phyloP scores from a whole-genome alignment of 2,329 filamentous ascomycete genomes.

The Daldinia eschscholtzii region DNA sequence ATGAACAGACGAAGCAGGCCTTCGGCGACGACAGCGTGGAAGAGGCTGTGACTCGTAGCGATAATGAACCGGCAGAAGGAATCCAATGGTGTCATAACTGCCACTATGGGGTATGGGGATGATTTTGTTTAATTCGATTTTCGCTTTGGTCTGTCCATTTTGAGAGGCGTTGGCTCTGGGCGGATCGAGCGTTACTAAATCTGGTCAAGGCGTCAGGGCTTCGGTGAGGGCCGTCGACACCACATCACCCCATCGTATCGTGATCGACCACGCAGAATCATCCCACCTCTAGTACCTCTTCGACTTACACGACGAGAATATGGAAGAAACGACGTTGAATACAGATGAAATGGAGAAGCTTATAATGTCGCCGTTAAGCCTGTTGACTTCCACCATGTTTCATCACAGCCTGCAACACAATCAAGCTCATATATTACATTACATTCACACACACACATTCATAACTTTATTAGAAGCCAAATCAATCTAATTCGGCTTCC shows the following conservation, averaged over 20 bases:
- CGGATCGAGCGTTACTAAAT: slow-evolving; percentile 36
- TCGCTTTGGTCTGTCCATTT: slow-evolving; percentile 34
- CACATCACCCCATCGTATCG: slow-evolving; percentile 43
- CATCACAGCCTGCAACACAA: slow-evolving; percentile 43
- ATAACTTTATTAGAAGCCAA: slow-evolving; percentile 25
- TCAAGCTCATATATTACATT: slow-evolving; percentile 20
- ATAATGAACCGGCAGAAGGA: slow-evolving; percentile 38
- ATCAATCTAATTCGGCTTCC: slow-evolving; percentile 24
- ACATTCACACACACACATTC: slow-evolving; percentile 4
- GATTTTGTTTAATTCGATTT: slow-evolving; percentile 31
- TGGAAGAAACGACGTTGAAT: slow-evolving; percentile 20
- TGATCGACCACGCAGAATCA: slow-evolving; percentile 37
- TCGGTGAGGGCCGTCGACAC: slow-evolving; percentile 37
- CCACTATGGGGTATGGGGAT: slow-evolving; percentile 26
- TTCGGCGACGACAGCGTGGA: slow-evolving; percentile 33
- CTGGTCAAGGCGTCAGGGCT: slow-evolving; percentile 34
- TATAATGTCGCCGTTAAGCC: slow-evolving; percentile 38
- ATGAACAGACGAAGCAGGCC: slow-evolving; percentile 28
- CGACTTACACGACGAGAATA: slow-evolving; percentile 33
- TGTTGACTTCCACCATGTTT: slow-evolving; percentile 32
- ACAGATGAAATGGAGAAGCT: slow-evolving; percentile 33
- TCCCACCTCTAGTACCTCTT: slow-evolving; percentile 26
- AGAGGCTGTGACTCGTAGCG: slow-evolving; percentile 26
- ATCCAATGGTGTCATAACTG: slow-evolving; percentile 27
- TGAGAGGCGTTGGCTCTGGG: slow-evolving; percentile 20